phyloP scores from a whole-genome alignment of 2,329 filamentous ascomycete species.

The Xylariaceae sp. region DNA sequence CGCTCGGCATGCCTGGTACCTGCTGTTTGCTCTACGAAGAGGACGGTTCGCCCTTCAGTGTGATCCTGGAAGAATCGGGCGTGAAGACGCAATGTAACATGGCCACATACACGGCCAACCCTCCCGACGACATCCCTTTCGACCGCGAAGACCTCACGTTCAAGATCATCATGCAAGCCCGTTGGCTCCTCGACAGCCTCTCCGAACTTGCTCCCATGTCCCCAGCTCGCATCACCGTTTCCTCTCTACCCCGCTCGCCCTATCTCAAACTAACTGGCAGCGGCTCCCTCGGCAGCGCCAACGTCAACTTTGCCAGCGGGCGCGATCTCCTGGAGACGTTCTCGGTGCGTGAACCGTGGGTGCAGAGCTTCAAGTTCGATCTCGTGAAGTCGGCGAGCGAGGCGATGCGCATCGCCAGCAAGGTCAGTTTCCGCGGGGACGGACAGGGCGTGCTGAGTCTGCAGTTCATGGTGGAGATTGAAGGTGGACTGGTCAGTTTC shows the following conservation, averaged over 20 bases:
- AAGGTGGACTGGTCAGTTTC: conserved; percentile 64
- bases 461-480: conserved; percentile 93
- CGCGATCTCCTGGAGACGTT: conserved; percentile 71
- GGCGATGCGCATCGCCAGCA: conserved; percentile 89
- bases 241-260: conserved; percentile 57
- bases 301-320: conserved; percentile 61
- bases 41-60: conserved; percentile 71
- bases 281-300: conserved; percentile 55
- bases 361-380: conserved; percentile 79
- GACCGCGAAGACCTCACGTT: conserved; percentile 72
- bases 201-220: conserved; percentile 64
- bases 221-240: conserved; percentile 67
- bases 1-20: conserved; percentile 76
- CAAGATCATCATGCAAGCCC: conserved; percentile 90
- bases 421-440: conserved; percentile 87
- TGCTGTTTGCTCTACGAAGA: conserved; percentile 76
- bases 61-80: conserved; percentile 79
- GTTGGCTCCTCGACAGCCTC: conserved; percentile 66
- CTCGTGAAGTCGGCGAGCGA: conserved; percentile 79
- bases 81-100: conserved; percentile 87
- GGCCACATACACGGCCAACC: conserved; percentile 76
- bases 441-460: conserved; percentile 84
- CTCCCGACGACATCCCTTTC: conserved; percentile 78
- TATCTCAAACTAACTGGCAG: conserved; percentile 69
- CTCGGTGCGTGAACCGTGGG: conserved; percentile 53